These are phyloP conservation scores for Phoma sp. DNA, from an alignment of 2,329 filamentous ascomycete genomes.

Conservation along the genomic window DNA sequence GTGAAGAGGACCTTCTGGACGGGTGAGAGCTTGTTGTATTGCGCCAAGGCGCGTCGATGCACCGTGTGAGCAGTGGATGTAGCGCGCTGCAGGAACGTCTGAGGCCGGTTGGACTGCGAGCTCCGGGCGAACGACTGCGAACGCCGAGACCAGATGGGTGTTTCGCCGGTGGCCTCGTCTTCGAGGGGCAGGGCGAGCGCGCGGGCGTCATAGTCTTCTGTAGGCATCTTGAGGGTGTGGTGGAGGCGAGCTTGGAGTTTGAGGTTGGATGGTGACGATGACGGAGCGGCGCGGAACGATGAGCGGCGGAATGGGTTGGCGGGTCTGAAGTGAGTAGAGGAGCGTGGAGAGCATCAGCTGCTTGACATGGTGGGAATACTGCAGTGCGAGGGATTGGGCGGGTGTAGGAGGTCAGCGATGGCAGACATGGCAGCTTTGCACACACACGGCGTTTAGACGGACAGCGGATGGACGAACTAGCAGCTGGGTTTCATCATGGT, in stretches of 20 bases:
- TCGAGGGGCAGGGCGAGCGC: slow-evolving; percentile 61
- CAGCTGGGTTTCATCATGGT: slow-evolving; percentile 27
- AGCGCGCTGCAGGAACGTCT: slow-evolving; percentile 49
- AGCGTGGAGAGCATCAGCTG: background rate
- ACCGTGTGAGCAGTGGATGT: slow-evolving; percentile 53
- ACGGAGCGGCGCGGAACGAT: slow-evolving; percentile 25
- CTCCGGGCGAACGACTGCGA: slow-evolving; percentile 47
- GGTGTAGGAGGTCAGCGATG: background rate
- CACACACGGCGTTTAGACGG: slow-evolving; percentile 9
- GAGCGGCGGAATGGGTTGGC: background rate
- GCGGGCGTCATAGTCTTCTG: slow-evolving; percentile 58
- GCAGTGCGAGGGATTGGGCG: background rate
- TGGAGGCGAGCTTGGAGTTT: background rate
- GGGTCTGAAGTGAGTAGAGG: background rate
- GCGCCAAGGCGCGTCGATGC: slow-evolving; percentile 54
- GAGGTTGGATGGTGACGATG: slow-evolving; percentile 14
- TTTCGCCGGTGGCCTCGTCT: slow-evolving; percentile 55
- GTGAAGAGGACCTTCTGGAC: slow-evolving; percentile 68
- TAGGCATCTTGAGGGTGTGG: slow-evolving; percentile 41
- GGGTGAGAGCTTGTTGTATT: slow-evolving; percentile 64
- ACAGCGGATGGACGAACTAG: slow-evolving; percentile 8
- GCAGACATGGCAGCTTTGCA: background rate
- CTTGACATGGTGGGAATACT: background rate
- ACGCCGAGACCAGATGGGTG: slow-evolving; percentile 60
- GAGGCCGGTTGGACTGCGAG: slow-evolving; percentile 42